Evolutionary conservation across 2,329 filamentous ascomycete genomes (phyloP).

Genomic region (Fusarium lyarnte): DNA sequence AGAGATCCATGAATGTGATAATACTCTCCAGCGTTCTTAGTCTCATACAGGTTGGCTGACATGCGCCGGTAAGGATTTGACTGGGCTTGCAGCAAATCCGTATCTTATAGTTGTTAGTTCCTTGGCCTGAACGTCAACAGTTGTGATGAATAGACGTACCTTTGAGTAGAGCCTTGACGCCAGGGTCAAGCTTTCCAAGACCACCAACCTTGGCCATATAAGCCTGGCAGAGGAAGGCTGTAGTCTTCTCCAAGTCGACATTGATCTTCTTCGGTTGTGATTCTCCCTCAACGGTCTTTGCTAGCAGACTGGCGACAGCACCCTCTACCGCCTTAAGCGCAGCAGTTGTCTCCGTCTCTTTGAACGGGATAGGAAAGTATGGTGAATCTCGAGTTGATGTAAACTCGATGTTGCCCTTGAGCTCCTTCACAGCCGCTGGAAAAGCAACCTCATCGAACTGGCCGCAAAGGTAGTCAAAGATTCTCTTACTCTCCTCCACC

Average conservation of each 20-base stretch:
- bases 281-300: constrained; percentile 37
- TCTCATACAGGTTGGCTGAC: constrained; percentile 77
- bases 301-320: constrained; percentile 46
- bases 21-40: constrained; percentile 71
- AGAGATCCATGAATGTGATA: constrained; percentile 82
- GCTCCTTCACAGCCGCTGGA: constrained; percentile 41
- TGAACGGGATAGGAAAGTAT: constrained; percentile 59
- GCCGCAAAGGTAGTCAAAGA: constrained; percentile 31
- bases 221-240: constrained; percentile 53
- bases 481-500: constrained; percentile 30
- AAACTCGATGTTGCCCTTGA: constrained; percentile 45
- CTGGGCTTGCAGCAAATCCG: constrained; percentile 75
- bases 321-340: constrained; percentile 57
- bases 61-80: constrained; percentile 76
- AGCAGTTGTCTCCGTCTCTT: constrained; percentile 56
- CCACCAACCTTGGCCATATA: constrained; percentile 51
- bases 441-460: constrained; percentile 45
- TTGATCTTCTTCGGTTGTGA: constrained; percentile 34
- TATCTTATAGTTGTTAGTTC: constrained; percentile 60
- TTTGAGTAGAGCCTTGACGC: constrained; percentile 47
- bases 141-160: constrained; percentile 25
- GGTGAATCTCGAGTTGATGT: constrained; percentile 48
- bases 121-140: neutral
- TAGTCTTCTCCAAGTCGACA: constrained; percentile 53
- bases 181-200: constrained; percentile 50